Evolutionary conservation across 176 grass and related monocot species (phyloP).

Genomic region (Puccinellia tenuiflora): DNA sequence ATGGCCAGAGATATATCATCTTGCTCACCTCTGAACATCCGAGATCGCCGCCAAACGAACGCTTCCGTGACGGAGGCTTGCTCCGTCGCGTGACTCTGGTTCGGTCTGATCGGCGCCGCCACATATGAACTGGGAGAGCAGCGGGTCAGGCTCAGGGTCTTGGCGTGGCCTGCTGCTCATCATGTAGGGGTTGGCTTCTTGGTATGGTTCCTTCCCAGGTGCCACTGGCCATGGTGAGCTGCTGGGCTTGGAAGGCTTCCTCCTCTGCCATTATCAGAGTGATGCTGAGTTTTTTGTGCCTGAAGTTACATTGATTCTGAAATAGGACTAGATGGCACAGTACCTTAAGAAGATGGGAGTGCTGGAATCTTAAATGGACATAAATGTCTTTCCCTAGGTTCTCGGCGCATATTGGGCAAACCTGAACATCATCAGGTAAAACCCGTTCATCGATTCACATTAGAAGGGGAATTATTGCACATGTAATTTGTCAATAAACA

Average conservation of each 20-base stretch:
- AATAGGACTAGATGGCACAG: neutral
- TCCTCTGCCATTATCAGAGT: constrained; percentile 43
- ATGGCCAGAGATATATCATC: neutral
- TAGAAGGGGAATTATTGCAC: neutral
- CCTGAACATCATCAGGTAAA: constrained; percentile 36
- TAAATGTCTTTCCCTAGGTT: constrained; percentile 74
- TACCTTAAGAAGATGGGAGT: constrained; percentile 72
- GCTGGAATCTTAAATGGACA: constrained; percentile 59
- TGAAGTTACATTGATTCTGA: neutral
- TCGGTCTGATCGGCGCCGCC: neutral
- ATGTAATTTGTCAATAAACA: no score
- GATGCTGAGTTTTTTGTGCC: neutral
- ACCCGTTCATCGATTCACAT: neutral
- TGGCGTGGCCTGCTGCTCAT: constrained; percentile 5
- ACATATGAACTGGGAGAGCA: constrained; percentile 73
- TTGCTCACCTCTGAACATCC: constrained; percentile 41
- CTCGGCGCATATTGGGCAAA: constrained; percentile 72
- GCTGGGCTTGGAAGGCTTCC: constrained; percentile 55
- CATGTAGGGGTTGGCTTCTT: constrained; percentile 12
- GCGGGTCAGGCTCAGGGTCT: constrained; percentile 55
- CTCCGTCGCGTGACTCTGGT: neutral
- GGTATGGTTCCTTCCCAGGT: constrained; percentile 26
- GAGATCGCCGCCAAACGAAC: neutral
- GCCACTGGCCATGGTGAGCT: constrained; percentile 24
- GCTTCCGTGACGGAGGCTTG: neutral